A percentile compares a stretch with the other conserved stretches of the same genome.
Conservation (phyloP, 1,284 basidiomycete species). For the Leccinum solheimii region DNA sequence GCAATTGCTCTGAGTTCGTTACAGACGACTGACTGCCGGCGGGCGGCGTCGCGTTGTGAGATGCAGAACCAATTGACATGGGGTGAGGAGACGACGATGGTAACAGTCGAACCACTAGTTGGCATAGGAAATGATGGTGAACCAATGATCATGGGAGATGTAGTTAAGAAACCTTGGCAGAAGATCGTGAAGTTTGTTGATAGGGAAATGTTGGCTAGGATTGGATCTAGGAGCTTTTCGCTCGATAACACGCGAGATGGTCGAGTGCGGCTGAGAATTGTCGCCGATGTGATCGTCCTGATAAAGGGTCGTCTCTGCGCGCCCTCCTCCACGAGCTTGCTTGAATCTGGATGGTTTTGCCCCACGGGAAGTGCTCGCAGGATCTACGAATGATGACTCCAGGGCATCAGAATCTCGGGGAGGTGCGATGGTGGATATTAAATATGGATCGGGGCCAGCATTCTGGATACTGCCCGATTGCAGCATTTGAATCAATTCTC, state of each 20-base stretch:
- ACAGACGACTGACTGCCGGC: too few species aligned
- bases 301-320: neutral
- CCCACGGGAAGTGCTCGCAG: slow-evolving; percentile 1
- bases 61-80: too few species aligned
- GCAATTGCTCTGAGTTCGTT: slow-evolving; percentile 71
- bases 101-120: too few species aligned
- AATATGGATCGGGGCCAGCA: slow-evolving; percentile 44
- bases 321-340: slow-evolving; percentile 20
- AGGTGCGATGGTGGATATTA: slow-evolving; percentile 1
- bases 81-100: too few species aligned
- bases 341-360: slow-evolving; percentile 42
- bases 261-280: slow-evolving; percentile 35
- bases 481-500: slow-evolving; percentile 57
- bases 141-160: too few species aligned
- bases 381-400: neutral
- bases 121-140: too few species aligned
- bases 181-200: slow-evolving; percentile 5
- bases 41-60: too few species aligned
- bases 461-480: slow-evolving; percentile 60
- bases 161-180: too few species aligned
- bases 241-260: slow-evolving; percentile 30
- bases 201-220: slow-evolving; percentile 14
- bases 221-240: slow-evolving; percentile 17
- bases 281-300: slow-evolving; percentile 9
- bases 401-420: neutral